Evolutionary conservation across 371 early-diverging fungal species (phyloP).

Genomic region (Actinomortierella wolfii): DNA sequence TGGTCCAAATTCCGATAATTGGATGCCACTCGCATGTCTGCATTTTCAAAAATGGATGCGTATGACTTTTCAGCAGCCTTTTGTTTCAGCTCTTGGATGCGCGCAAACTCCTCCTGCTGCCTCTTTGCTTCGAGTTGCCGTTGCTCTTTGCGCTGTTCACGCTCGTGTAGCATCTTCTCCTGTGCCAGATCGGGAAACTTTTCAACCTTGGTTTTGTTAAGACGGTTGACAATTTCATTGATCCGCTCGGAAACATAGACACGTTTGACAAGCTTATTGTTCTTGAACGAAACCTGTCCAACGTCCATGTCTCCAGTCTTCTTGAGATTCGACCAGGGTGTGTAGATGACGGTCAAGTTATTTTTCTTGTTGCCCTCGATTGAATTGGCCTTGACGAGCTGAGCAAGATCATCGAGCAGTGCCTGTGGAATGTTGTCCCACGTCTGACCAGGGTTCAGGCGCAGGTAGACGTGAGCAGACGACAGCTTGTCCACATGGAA

Average conservation of each 20-base stretch:
- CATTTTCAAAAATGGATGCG: constrained; percentile 57
- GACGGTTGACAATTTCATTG: constrained; percentile 88
- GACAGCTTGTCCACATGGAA: constrained; percentile 98
- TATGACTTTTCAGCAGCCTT: constrained; percentile 58
- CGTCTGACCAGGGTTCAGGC: constrained; percentile 70
- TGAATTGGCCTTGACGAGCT: constrained; percentile 95
- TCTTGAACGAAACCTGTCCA: constrained; percentile 94
- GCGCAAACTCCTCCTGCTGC: constrained; percentile 34
- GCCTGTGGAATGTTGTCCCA: constrained; percentile 82
- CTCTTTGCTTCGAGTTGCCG: constrained; percentile 56
- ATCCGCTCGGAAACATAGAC: constrained; percentile 77
- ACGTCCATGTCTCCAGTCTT: constrained; percentile 93
- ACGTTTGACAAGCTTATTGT: constrained; percentile 77
- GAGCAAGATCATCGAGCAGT: constrained; percentile 87
- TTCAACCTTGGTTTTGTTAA: constrained; percentile 92
- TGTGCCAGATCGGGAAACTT: constrained; percentile 73
- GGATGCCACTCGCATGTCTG: constrained; percentile 57
- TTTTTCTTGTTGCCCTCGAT: constrained; percentile 79
- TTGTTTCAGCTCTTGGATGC: constrained; percentile 26
- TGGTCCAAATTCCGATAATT: constrained; percentile 59
- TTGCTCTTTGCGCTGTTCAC: constrained; percentile 55
- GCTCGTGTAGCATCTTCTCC: constrained; percentile 72
- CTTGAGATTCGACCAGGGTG: constrained; percentile 93
- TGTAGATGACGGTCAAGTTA: constrained; percentile 87
- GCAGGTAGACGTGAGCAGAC: constrained; percentile 95